phyloP scores from a whole-genome alignment of 306 rosid genomes.

The Mimosa bimucronata region DNA sequence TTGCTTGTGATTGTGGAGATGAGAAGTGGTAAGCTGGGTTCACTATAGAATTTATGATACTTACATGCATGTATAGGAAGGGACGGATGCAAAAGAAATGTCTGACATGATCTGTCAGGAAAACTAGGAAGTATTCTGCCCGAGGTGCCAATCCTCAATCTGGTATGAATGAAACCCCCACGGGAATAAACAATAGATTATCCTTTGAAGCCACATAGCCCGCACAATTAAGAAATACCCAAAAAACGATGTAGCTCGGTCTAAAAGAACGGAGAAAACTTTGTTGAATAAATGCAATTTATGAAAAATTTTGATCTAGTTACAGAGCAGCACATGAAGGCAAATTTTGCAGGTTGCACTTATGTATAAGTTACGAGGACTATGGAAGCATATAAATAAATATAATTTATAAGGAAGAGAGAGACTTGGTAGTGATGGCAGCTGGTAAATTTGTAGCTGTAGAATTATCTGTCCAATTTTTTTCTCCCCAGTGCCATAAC shows the following conservation, averaged over 20 bases:
- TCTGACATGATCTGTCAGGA: background rate
- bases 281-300: background rate
- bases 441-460: constrained; percentile 41
- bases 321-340: background rate
- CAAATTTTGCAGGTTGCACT: background rate
- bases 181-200: background rate
- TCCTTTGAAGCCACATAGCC: background rate
- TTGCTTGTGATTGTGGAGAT: too few relatives aligned
- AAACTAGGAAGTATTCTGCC: background rate
- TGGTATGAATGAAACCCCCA: background rate
- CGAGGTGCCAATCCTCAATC: background rate
- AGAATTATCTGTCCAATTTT: constrained; percentile 60
- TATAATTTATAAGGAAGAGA: constrained; percentile 25
- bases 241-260: background rate
- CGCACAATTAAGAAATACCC: background rate
- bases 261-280: background rate
- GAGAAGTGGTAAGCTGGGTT: too few relatives aligned
- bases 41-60: too few relatives aligned
- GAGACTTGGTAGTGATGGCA: constrained; percentile 35
- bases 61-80: background rate
- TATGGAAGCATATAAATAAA: background rate
- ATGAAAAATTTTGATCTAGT: background rate
- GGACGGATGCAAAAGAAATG: background rate
- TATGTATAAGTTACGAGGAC: background rate
- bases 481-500: constrained; percentile 68